phyloP scores from a whole-genome alignment of 768 basidiomycete species.

The Agrocybe praecox region DNA sequence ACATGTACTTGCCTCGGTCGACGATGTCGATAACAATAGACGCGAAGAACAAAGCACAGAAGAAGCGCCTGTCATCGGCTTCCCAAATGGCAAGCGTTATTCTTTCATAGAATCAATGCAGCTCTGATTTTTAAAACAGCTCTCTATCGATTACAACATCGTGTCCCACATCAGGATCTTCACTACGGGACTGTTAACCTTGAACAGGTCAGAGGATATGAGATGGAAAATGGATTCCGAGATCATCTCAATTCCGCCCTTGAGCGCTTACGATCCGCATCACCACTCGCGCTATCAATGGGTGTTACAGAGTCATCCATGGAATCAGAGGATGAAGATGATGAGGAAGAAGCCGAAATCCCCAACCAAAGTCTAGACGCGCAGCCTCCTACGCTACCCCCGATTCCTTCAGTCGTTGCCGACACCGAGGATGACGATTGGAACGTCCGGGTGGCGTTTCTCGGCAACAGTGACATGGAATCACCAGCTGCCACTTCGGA shows the following conservation, averaged over 20 bases:
- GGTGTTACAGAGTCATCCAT: background rate
- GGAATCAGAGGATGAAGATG: background rate
- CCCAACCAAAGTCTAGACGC: slow-evolving; percentile 1
- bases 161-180: background rate
- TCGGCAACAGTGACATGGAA: slow-evolving; percentile 1
- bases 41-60: background rate
- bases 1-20: background rate
- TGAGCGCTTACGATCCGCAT: slow-evolving; percentile 30
- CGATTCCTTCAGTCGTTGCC: slow-evolving; percentile 20
- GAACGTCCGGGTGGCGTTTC: background rate
- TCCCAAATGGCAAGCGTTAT: slow-evolving; percentile 3
- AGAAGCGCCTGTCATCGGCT: background rate
- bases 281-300: slow-evolving; percentile 28
- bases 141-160: background rate
- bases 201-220: background rate
- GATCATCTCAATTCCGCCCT: slow-evolving; percentile 36
- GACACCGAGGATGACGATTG: slow-evolving; percentile 9
- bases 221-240: slow-evolving; percentile 21
- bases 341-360: background rate
- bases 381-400: slow-evolving; percentile 25
- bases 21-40: background rate
- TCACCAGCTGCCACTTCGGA: background rate
- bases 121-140: background rate
- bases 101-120: background rate
- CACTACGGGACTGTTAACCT: background rate